Evolutionary conservation across 2,329 filamentous ascomycete species (phyloP).

Genomic region (Sporothrix mexicana): DNA sequence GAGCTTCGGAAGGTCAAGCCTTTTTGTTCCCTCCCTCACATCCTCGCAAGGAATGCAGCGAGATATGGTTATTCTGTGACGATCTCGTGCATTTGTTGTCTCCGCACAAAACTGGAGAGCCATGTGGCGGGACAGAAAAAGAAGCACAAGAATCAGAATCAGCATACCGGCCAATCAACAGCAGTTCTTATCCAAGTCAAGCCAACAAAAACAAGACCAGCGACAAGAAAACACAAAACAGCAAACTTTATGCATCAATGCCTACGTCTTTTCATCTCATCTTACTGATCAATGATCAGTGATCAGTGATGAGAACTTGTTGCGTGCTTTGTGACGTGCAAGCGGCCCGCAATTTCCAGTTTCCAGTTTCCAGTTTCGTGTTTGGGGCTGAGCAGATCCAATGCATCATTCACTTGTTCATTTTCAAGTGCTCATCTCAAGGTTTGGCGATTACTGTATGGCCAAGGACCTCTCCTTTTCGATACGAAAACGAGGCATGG

Average conservation of each 20-base stretch:
- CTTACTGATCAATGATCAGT: neutral
- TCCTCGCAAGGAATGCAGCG: neutral
- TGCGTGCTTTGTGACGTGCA: conserved; percentile 21
- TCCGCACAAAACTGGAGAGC: conserved; percentile 28
- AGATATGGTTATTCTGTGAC: conserved; percentile 7
- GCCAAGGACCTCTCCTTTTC: neutral
- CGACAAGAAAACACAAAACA: neutral
- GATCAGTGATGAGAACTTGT: neutral
- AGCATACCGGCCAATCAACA: neutral
- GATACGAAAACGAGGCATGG: neutral
- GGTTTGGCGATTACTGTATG: neutral
- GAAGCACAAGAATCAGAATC: neutral
- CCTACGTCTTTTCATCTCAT: neutral
- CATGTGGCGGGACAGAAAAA: conserved; percentile 17
- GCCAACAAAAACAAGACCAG: neutral
- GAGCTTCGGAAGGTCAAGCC: neutral
- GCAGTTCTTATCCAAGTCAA: no score
- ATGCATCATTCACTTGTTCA: neutral
- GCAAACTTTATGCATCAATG: conserved; percentile 15
- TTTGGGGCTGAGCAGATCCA: conserved; percentile 28
- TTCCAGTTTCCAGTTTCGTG: conserved; percentile 5
- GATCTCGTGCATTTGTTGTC: neutral
- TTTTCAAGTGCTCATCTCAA: no score
- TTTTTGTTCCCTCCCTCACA: neutral
- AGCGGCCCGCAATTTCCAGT: neutral